Evolutionary conservation across 495 filamentous ascomycete species (phyloP).

Genomic region (Sordaria brevicollis): DNA sequence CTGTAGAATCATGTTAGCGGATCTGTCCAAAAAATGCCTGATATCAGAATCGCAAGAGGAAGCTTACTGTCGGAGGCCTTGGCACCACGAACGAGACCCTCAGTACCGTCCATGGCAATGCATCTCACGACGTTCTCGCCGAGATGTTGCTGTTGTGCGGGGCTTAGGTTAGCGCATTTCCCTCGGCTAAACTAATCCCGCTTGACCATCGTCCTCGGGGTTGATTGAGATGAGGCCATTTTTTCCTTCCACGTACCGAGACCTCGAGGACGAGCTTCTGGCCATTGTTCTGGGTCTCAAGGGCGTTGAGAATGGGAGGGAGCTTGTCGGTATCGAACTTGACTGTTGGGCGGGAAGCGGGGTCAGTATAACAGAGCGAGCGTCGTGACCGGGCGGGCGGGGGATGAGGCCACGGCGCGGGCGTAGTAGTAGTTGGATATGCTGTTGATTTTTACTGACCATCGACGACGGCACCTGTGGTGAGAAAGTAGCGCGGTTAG

Average conservation of each 20-base stretch:
- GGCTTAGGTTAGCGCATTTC: slow-evolving; percentile 29
- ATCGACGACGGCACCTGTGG: slow-evolving; percentile 64
- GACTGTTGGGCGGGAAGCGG: slow-evolving; percentile 26
- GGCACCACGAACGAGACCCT: slow-evolving; percentile 91
- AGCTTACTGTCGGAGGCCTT: slow-evolving; percentile 58
- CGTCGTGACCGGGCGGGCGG: not conserved
- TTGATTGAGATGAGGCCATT: slow-evolving; percentile 2
- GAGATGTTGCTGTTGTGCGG: slow-evolving; percentile 93
- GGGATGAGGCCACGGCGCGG: not conserved
- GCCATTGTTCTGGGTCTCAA: slow-evolving; percentile 82
- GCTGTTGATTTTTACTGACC: slow-evolving; percentile 40
- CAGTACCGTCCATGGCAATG: slow-evolving; percentile 99
- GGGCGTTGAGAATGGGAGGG: slow-evolving; percentile 94
- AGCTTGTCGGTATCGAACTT: slow-evolving; percentile 96
- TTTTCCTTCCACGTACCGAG: slow-evolving; percentile 55
- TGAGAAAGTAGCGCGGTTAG: slow-evolving; percentile 31
- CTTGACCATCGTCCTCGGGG: not conserved
- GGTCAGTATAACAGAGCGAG: slow-evolving; percentile 12
- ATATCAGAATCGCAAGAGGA: not conserved
- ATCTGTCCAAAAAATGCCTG: not conserved
- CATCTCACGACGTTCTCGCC: slow-evolving; percentile 98
- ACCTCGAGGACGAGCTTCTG: slow-evolving; percentile 96
- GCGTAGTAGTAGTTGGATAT: not conserved
- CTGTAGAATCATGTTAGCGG: slow-evolving; percentile 12
- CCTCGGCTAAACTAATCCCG: slow-evolving; percentile 3